A percentile compares a stretch with the other conserved stretches of the same genome.
Evolutionary conservation across 257 asterid genomes (phyloP).

Genomic region (Euphrasia confusa): DNA sequence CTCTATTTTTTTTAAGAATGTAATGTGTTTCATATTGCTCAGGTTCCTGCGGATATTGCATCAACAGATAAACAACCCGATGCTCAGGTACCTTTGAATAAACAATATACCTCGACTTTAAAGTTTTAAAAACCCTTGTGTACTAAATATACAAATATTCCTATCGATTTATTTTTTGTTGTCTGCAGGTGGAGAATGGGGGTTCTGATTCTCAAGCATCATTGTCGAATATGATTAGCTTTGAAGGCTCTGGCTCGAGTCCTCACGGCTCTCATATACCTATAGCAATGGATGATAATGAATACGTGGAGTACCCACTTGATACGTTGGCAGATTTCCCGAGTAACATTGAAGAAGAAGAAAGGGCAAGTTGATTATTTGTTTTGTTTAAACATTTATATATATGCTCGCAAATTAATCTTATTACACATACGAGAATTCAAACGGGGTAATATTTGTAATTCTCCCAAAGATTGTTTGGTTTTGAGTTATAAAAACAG

Average conservation of each 20-base stretch:
- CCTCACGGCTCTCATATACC: conserved; percentile 42
- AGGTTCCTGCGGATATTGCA: conserved; percentile 78
- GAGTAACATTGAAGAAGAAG: conserved; percentile 71
- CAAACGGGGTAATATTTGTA: no score
- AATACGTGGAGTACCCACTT: conserved; percentile 70
- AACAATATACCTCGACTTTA: no score
- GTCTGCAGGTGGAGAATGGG: conserved; percentile 49
- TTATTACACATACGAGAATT: no score
- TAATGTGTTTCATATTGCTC: conserved; percentile 13
- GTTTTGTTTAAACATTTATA: neutral
- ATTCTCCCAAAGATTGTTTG: no score
- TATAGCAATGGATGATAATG: conserved; percentile 60
- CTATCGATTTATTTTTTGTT: neutral
- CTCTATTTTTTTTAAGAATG: neutral
- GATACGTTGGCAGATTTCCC: conserved; percentile 67
- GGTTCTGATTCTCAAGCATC: conserved; percentile 51
- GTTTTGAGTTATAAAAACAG: neutral
- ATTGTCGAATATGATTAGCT: conserved; percentile 75
- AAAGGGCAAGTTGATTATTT: conserved; percentile 42
- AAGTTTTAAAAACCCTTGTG: no score
- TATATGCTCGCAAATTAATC: neutral
- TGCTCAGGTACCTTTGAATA: conserved; percentile 40
- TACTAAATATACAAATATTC: no score
- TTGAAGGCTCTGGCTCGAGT: conserved; percentile 51
- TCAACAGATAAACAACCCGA: conserved; percentile 48